Evolutionary conservation across 2,329 filamentous ascomycete species (phyloP), one percentile per base, ranked within the genome.

Genomic region (Colletotrichum limetticola): DNA sequence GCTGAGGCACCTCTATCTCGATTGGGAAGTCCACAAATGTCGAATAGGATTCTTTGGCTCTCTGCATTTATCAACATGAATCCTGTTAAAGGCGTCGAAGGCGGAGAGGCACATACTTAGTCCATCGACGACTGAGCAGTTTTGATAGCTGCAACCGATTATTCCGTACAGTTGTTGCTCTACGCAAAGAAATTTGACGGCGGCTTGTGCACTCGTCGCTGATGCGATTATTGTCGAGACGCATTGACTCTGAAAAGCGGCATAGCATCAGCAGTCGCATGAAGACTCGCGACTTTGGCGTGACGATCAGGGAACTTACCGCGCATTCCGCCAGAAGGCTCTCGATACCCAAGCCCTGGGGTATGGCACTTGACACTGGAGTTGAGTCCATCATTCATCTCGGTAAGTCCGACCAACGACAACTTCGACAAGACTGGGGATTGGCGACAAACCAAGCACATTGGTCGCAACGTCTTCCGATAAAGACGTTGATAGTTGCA

Each of bases 1-100:
- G 68, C 68, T 1, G 68, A 71, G 14, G 57, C 42, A 5, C 68
- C 64, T 19, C 55, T 57, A 14, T 71, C 68, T 7, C 68, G 32
- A 8, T 37, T 53, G n/a, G 64, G 68, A 1, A 71, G 9, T 9
- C 28, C 52, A 19, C 68, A 71, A 19, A 71, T 9, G 5, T 66
- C 57, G 24, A 57, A 71, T 1, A 71, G 11, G 5, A 63, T 22
- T 32, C 69, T 68, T 11, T 71, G 64, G 3, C 49, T 62, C 52
- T 68, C 69, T 71, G 2, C 1, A 2, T 14, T 9, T 3, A 37
- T 62, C 37, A 62, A 24, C 7, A 7, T 4, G 4, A n/a, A 22
- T 12, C 14, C 14, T 4, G 19, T 9, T 49, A 52, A 52, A 22
- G 19, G 19, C 16, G 19, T 7, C 5, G 19, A 22, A 26, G 24